Conservation (phyloP, 495 filamentous ascomycete species). For the Talaromyces adpressus region DNA sequence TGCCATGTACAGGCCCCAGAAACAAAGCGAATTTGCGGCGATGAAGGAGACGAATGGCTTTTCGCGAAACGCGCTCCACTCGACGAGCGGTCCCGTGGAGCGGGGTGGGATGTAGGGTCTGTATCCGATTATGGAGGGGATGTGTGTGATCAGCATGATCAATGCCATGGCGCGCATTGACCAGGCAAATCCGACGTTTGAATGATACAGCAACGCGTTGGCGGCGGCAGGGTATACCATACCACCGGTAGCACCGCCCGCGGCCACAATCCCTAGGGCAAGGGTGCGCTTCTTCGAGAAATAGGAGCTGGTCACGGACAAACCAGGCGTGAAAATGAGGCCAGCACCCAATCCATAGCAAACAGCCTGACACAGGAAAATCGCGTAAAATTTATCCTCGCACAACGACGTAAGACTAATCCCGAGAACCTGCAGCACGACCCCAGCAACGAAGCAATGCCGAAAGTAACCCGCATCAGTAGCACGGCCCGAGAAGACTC, state of each 20-base stretch:
- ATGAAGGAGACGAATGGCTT: conserved; percentile 54
- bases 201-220: conserved; percentile 45
- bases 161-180: conserved; percentile 60
- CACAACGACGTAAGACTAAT: conserved; percentile 50
- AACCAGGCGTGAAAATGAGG: conserved; percentile 49
- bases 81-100: conserved; percentile 46
- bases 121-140: conserved; percentile 37
- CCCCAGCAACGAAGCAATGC: conserved; percentile 35
- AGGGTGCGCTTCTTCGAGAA: conserved; percentile 53
- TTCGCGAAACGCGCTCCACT: conserved; percentile 54
- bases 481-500: conserved; percentile 47
- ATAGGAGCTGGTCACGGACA: conserved; percentile 57
- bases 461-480: conserved; percentile 54
- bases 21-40: conserved; percentile 44
- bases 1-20: conserved; percentile 57
- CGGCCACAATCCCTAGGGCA: conserved; percentile 53
- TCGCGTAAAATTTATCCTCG: conserved; percentile 42
- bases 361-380: conserved; percentile 59
- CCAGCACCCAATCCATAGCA: conserved; percentile 60
- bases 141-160: conserved; percentile 46
- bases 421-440: conserved; percentile 44
- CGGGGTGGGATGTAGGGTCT: conserved; percentile 51
- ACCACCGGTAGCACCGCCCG: conserved; percentile 59
- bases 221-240: conserved; percentile 60
- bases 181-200: conserved; percentile 59